Conservation (phyloP, 257 asterid species). For the Verbascum thapsus region DNA sequence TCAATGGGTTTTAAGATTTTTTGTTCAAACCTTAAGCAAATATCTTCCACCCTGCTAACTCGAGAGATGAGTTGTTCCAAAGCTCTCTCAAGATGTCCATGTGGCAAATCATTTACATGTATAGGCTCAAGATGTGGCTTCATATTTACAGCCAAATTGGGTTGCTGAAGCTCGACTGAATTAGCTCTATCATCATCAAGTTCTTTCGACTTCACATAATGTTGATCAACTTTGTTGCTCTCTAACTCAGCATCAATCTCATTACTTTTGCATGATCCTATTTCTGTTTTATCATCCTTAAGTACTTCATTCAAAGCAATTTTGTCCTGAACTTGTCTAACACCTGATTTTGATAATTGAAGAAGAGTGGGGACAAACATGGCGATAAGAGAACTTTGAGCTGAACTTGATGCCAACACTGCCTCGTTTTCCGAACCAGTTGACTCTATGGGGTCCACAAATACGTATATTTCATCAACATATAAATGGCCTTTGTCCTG, state of each 20-base stretch:
- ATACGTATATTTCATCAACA: conserved; percentile 78
- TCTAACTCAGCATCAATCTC: conserved; percentile 32
- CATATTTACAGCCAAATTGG: conserved; percentile 13
- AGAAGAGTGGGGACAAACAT: conserved; percentile 87
- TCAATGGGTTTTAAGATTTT: conserved; percentile 80
- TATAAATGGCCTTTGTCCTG: conserved; percentile 60
- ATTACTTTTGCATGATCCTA: conserved; percentile 30
- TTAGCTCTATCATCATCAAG: conserved; percentile 37
- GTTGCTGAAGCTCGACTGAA: conserved; percentile 35
- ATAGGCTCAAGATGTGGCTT: conserved; percentile 32
- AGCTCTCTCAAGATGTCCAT: conserved; percentile 50
- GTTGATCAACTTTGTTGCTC: conserved; percentile 34
- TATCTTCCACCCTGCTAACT: conserved; percentile 75
- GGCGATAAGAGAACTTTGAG: conserved; percentile 76
- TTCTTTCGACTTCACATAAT: conserved; percentile 39
- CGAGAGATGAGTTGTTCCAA: conserved; percentile 76
- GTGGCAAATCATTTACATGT: conserved; percentile 30
- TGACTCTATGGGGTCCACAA: conserved; percentile 59
- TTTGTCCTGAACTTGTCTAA: conserved; percentile 41
- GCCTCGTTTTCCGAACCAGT: conserved; percentile 52
- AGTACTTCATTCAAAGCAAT: conserved; percentile 45
- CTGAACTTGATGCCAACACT: conserved; percentile 41
- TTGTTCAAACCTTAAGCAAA: conserved; percentile 84
- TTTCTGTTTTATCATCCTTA: conserved; percentile 42
- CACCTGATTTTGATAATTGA: conserved; percentile 72